Base-by-base conservation (phyloP, 768 basidiomycete genomes). In the Mycena sanguinolenta region DNA sequence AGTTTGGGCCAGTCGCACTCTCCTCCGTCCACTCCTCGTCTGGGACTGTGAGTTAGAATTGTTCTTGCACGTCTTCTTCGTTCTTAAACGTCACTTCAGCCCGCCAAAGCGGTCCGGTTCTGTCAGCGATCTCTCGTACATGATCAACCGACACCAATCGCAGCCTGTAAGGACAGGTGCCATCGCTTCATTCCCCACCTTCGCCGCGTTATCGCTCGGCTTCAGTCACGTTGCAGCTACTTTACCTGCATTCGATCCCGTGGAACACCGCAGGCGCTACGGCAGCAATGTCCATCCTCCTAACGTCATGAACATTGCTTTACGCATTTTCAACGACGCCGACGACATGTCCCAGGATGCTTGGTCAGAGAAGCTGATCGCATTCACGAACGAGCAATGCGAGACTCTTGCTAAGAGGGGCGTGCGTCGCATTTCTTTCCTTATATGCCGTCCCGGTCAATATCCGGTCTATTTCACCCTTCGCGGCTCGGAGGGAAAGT, bases 381-480 rank as follows among this genome's bases (percentile, higher is more conserved):
- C 88, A 39, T 90, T 97, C 66, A 84, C 94, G 79, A 95, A 95
- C 80, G 85, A 89, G 50, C 86, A 90, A 70, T 84, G 85, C 34
- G 83, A 84, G 42, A 84, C 92, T 65, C 86, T 99, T 65, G 78
- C 78, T 49, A 87, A 83, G 50, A 94, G 92, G 66, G 96, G 96
- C 61, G 92, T 99, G 66, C 94, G 98, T 65, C 95, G 98, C 75
- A 86, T 97, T 55, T 95, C 97, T 1, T 89, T 98, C 80, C 83
- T 99, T 67, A 91, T 99, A 71, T 99, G 98, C 84, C 92, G 95
- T 58, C 91, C 88, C 66, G 92, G 93, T 58, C 91, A 94, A 79
- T 99, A 99, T 80, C 98, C 98, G 8, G 89, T 93, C 76, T 99
- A 97, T 87, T 95, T 91, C 85, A 99, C 98, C 58, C 83, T 99